Percentiles rank a stretch among this genome's conserved stretches.
phyloP scores from a whole-genome alignment of 371 early-diverging fungal species.

The Neoconidiobolus thromboides region DNA sequence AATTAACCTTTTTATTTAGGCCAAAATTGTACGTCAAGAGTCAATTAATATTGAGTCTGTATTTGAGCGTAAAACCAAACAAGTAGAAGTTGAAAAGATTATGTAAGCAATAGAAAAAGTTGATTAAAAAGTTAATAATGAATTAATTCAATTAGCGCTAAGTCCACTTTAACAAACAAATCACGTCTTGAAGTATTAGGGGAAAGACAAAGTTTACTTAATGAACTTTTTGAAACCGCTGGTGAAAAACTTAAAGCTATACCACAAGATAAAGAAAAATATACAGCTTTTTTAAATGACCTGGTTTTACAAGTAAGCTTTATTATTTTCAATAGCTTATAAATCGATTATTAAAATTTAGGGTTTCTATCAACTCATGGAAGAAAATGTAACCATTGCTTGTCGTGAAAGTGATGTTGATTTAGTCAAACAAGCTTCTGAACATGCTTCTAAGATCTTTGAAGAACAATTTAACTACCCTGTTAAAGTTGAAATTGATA shows the following conservation, averaged over 20 bases:
- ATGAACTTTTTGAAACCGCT: slow-evolving; percentile 50
- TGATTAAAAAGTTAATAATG: neutral
- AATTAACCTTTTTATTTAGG: slow-evolving; percentile 19
- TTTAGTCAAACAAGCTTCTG: slow-evolving; percentile 33
- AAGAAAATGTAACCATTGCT: slow-evolving; percentile 40
- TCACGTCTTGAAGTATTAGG: slow-evolving; percentile 73
- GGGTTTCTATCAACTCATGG: slow-evolving; percentile 69
- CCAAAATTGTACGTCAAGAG: slow-evolving; percentile 81
- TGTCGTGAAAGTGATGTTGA: slow-evolving; percentile 54
- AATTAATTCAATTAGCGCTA: slow-evolving; percentile 37
- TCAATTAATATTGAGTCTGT: slow-evolving; percentile 72
- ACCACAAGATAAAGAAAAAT: slow-evolving; percentile 26
- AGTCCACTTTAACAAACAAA: slow-evolving; percentile 90
- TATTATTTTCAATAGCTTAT: neutral
- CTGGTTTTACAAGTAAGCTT: slow-evolving; percentile 44
- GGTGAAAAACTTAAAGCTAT: slow-evolving; percentile 26
- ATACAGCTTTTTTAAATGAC: slow-evolving; percentile 37
- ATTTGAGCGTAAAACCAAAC: slow-evolving; percentile 77
- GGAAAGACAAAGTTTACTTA: slow-evolving; percentile 68
- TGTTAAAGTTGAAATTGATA: slow-evolving; percentile 14
- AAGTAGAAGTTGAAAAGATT: slow-evolving; percentile 71
- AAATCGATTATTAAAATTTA: slow-evolving; percentile 10
- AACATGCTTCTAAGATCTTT: slow-evolving; percentile 33
- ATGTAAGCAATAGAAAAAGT: slow-evolving; percentile 30
- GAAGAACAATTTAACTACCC: slow-evolving; percentile 27